These are phyloP conservation scores for Persicaria tinctoria DNA, from an alignment of 148 eudicot species.

Conservation along the genomic window DNA sequence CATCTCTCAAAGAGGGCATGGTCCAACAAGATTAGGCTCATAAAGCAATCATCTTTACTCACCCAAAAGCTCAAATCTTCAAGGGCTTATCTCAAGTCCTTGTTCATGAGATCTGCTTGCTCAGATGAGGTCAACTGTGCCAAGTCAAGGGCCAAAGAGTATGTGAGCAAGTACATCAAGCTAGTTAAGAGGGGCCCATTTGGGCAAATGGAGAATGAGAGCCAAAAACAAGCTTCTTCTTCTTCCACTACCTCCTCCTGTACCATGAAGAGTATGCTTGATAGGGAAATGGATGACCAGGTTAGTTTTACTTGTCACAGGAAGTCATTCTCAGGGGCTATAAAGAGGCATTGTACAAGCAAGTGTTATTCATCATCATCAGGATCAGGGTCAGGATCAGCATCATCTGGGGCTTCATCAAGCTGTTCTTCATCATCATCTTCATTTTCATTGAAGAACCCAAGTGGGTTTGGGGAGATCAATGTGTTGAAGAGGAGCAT, in stretches of 20 bases:
- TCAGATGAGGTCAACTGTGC: constrained; percentile 20
- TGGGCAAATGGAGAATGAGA: constrained; percentile 21
- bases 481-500: constrained; percentile 47
- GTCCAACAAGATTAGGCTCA: constrained; percentile 45
- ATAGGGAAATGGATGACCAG: constrained; percentile 18
- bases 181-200: constrained; percentile 22
- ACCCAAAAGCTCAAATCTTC: constrained; percentile 56
- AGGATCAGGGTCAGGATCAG: constrained; percentile 21
- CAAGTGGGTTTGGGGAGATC: constrained; percentile 35
- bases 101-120: constrained; percentile 46
- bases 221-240: constrained; percentile 17
- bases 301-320: constrained; percentile 28
- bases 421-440: constrained; percentile 21
- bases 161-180: constrained; percentile 21
- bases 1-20: constrained; percentile 32
- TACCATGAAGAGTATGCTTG: constrained; percentile 21
- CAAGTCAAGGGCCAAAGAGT: constrained; percentile 25
- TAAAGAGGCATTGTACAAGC: constrained; percentile 41
- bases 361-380: constrained; percentile 30
- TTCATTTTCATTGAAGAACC: constrained; percentile 32
- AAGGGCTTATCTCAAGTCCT: constrained; percentile 45
- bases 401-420: constrained; percentile 30
- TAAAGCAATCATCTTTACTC: constrained; percentile 31
- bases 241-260: constrained; percentile 15
- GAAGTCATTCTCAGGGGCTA: constrained; percentile 61